Evolutionary conservation across 163 green algal species (phyloP).

Genomic region (Scenedesmus sp.): DNA sequence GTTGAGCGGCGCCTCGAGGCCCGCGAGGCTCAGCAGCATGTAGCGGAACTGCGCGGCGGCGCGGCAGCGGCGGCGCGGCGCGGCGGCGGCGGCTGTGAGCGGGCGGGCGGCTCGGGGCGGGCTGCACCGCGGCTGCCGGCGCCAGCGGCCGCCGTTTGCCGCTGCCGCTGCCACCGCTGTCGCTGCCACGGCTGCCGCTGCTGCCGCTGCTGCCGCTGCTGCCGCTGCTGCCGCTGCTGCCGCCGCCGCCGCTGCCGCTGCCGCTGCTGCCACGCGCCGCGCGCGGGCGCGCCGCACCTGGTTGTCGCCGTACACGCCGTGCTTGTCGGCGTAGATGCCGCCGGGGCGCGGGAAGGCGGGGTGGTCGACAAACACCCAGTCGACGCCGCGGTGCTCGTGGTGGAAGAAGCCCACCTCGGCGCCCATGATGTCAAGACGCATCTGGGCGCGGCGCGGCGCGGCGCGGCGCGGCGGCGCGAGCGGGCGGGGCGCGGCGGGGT

Average conservation of each 20-base stretch:
- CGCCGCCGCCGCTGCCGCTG: neutral
- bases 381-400: slow-evolving; percentile 63
- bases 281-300: slow-evolving; percentile 54
- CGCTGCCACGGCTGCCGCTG: neutral
- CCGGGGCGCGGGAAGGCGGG: slow-evolving; percentile 73
- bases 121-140: too few relatives aligned
- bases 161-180: neutral
- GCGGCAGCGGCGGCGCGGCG: too few relatives aligned
- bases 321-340: slow-evolving; percentile 74
- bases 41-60: slow-evolving; percentile 75
- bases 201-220: neutral
- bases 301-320: slow-evolving; percentile 81
- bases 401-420: slow-evolving; percentile 62
- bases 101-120: too few relatives aligned
- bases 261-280: too few relatives aligned
- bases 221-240: neutral
- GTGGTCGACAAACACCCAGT: slow-evolving; percentile 87
- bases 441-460: slow-evolving; percentile 8
- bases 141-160: neutral
- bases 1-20: slow-evolving; percentile 76
- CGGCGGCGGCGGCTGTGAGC: too few relatives aligned
- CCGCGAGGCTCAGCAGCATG: slow-evolving; percentile 76
- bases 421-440: slow-evolving; percentile 43
- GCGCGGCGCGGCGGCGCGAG: too few relatives aligned
- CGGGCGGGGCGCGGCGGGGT: too few relatives aligned